These are phyloP conservation scores for Hanseniaspora meyeri DNA, from an alignment of 805 yeast species.

Conservation along the genomic window DNA sequence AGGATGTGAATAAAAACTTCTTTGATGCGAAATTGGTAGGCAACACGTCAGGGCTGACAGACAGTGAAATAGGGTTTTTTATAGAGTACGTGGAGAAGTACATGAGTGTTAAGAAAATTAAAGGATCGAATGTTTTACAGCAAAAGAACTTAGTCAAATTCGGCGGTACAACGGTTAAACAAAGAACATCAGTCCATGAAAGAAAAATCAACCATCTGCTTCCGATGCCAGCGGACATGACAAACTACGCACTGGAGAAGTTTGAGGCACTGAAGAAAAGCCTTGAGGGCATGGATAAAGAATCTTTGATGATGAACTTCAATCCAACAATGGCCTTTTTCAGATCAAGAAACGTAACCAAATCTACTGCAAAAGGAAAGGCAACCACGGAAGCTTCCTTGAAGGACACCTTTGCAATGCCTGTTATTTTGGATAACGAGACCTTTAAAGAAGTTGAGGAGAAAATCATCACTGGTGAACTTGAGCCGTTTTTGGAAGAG, in stretches of 20 bases:
- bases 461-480: neutral
- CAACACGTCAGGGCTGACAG: neutral
- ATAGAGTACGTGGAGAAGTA: neutral
- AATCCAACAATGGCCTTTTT: conserved; percentile 2
- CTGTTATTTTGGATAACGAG: neutral
- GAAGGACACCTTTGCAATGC: neutral
- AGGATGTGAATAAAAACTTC: conserved; percentile 10
- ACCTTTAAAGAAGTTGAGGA: conserved; percentile 2
- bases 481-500: neutral
- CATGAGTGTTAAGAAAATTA: neutral
- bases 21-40: conserved; percentile 1
- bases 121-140: neutral
- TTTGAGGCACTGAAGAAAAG: neutral
- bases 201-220: neutral
- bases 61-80: conserved; percentile 3
- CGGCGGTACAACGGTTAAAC: neutral
- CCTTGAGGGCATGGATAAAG: neutral
- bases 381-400: neutral
- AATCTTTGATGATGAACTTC: neutral
- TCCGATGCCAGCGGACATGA: neutral
- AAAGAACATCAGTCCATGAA: neutral
- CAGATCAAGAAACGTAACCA: neutral
- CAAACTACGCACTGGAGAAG: neutral
- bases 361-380: neutral
- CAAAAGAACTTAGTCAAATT: neutral